These are phyloP conservation scores for Eragrostis curvula DNA, from an alignment of 176 grass and related monocot genomes.

Conservation along the genomic window DNA sequence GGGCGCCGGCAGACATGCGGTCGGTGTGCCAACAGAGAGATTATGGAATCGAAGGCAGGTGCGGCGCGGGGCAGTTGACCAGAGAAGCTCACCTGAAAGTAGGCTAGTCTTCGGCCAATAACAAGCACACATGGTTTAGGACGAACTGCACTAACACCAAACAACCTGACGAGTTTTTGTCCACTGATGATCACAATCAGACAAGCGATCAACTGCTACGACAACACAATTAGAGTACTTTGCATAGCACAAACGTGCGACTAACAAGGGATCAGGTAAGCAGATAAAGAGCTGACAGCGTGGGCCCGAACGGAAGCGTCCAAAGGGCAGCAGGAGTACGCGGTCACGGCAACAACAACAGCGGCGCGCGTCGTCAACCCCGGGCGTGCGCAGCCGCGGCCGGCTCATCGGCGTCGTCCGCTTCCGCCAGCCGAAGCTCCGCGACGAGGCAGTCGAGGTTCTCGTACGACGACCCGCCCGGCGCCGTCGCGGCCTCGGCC, in stretches of 20 bases:
- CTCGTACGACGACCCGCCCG: constrained; percentile 38
- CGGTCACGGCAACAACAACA: neutral
- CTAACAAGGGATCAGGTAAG: neutral
- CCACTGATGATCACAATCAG: neutral
- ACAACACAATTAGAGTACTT: neutral
- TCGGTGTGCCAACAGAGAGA: neutral
- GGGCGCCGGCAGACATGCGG: no score
- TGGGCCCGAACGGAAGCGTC: neutral
- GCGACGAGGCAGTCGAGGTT: constrained; percentile 30
- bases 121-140: no score
- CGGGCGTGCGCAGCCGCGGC: neutral
- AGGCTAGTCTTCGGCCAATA: neutral
- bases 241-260: neutral
- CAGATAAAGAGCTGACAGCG: constrained; percentile 15
- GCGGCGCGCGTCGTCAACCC: neutral
- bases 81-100: neutral
- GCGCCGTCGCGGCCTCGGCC: constrained; percentile 32
- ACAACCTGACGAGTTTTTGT: neutral
- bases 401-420: neutral
- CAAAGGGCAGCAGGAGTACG: neutral
- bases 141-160: no score
- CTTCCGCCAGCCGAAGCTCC: neutral
- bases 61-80: neutral
- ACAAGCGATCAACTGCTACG: constrained; percentile 14
- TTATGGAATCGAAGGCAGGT: no score